Evolutionary conservation across 1,139 yeast genomes (phyloP).

Genomic region (Candida sp.): DNA sequence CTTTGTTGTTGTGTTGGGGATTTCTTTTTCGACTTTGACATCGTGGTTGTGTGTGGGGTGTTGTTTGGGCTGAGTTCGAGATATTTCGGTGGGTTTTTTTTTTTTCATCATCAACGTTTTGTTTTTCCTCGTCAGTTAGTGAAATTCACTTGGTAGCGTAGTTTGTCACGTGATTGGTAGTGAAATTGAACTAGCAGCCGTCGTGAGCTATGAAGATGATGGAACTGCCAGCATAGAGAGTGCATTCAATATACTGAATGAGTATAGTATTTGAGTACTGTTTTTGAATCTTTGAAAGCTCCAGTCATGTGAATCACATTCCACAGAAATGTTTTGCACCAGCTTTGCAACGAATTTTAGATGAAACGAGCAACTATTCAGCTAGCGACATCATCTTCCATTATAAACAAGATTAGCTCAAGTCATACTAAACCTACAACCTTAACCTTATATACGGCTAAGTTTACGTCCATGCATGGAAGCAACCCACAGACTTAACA

Average conservation of each 20-base stretch:
- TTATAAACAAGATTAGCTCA: too few species aligned
- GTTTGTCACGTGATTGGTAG: not conserved
- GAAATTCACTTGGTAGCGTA: not conserved
- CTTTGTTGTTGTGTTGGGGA: not conserved
- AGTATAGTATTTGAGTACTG: too few species aligned
- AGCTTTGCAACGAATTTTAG: too few species aligned
- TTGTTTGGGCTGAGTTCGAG: not conserved
- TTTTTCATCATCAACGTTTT: not conserved
- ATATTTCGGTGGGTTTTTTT: not conserved
- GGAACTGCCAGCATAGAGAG: not conserved
- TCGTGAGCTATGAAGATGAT: not conserved
- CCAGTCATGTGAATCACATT: too few species aligned
- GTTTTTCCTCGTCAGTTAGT: not conserved
- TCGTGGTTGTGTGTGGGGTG: not conserved
- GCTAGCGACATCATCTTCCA: too few species aligned
- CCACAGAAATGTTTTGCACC: too few species aligned
- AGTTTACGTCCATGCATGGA: not conserved
- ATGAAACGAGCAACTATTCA: too few species aligned
- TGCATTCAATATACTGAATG: too few species aligned
- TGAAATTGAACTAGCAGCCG: not conserved
- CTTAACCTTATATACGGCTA: not conserved
- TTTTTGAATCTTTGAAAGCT: too few species aligned
- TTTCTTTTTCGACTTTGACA: conserved; percentile 14
- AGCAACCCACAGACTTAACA: not conserved
- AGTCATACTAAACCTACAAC: too few species aligned